Conservation (phyloP, 108 stramenopile species). For the Nannochloropsis gaditana region DNA sequence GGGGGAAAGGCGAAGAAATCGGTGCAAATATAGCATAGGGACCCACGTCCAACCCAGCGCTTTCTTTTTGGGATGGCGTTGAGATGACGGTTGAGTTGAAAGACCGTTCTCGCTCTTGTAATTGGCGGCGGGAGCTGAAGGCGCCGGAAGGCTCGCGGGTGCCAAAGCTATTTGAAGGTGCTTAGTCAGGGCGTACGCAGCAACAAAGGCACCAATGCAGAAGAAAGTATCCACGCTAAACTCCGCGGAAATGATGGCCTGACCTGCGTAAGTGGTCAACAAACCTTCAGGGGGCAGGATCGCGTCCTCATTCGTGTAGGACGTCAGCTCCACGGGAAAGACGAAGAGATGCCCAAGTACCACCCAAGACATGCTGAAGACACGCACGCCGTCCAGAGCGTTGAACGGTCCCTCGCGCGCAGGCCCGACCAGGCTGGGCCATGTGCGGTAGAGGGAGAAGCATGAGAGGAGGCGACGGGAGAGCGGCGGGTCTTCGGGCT, state of each 20-base stretch:
- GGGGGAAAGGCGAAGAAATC: not conserved
- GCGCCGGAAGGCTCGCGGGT: not conserved
- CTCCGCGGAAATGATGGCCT: not conserved
- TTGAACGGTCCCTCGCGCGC: not conserved
- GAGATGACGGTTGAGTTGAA: not conserved
- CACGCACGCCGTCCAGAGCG: slow-evolving; percentile 19
- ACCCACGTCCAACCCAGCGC: slow-evolving; percentile 15
- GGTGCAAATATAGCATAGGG: not conserved
- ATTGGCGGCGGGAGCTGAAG: not conserved
- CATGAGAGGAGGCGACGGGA: not conserved
- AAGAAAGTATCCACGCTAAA: slow-evolving; percentile 16
- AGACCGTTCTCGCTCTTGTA: not conserved
- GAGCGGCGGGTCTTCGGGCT: not conserved
- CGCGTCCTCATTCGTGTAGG: not conserved
- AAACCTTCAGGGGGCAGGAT: not conserved
- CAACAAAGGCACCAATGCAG: slow-evolving; percentile 15
- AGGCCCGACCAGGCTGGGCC: not conserved
- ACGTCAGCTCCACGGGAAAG: not conserved
- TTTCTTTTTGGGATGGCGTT: not conserved
- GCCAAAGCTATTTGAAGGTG: not conserved
- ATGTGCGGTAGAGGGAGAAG: not conserved
- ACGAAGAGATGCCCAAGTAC: not conserved
- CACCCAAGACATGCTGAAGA: not conserved
- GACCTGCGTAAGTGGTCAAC: not conserved
- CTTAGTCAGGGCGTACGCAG: not conserved